These are phyloP conservation scores for Herpetomonas samuelpessoai DNA, from an alignment of 208 protist species.

Conservation along the genomic window DNA sequence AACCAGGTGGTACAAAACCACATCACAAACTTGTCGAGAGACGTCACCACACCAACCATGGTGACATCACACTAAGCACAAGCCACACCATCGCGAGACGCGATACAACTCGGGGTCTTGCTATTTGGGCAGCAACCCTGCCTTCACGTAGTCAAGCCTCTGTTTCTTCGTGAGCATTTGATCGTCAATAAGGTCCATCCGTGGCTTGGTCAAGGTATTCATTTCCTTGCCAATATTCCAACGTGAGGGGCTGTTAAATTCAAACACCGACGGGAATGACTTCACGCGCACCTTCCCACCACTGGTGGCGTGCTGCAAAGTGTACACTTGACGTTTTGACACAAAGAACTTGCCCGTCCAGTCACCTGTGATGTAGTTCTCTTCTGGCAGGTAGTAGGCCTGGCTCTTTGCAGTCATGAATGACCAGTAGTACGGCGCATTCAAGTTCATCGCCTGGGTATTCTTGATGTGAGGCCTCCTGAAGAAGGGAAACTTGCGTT, in stretches of 20 bases:
- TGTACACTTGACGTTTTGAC: conserved; percentile 88
- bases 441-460: conserved; percentile 82
- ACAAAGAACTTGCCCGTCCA: conserved; percentile 93
- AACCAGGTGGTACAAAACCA: too few species aligned
- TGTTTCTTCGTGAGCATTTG: conserved; percentile 92
- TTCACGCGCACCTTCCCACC: conserved; percentile 84
- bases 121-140: conserved; percentile 85
- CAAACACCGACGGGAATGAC: conserved; percentile 85
- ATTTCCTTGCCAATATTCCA: conserved; percentile 91
- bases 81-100: too few species aligned
- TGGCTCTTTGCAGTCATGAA: conserved; percentile 87
- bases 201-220: conserved; percentile 79
- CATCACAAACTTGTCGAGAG: too few species aligned
- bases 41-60: not conserved
- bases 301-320: conserved; percentile 83
- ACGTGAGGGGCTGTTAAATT: conserved; percentile 80
- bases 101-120: too few species aligned
- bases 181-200: conserved; percentile 91
- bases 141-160: conserved; percentile 85
- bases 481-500: conserved; percentile 81
- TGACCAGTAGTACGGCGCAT: conserved; percentile 86
- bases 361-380: conserved; percentile 92
- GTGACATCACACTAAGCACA: too few species aligned
- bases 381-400: conserved; percentile 72
- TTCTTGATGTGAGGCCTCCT: conserved; percentile 83